phyloP scores from a whole-genome alignment of 305 asterid genomes.

The Fraxinus latifolia region DNA sequence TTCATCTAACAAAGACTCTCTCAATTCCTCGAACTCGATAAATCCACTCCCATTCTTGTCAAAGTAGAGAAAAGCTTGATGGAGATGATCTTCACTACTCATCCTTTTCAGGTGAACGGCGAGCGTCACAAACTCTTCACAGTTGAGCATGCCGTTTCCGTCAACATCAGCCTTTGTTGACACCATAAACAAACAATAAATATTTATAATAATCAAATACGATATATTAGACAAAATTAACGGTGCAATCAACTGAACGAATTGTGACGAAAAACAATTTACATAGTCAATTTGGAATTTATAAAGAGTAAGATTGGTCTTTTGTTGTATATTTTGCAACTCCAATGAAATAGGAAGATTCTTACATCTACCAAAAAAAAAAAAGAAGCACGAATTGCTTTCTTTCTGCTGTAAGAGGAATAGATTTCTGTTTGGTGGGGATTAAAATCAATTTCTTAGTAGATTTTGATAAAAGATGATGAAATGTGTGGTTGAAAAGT shows the following conservation, averaged over 20 bases:
- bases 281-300: no score
- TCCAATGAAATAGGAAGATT: background rate
- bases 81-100: slow-evolving; percentile 60
- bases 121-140: slow-evolving; percentile 70
- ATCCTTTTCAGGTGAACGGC: slow-evolving; percentile 74
- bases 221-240: background rate
- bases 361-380: background rate
- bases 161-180: slow-evolving; percentile 63
- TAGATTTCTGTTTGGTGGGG: no score
- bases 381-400: no score
- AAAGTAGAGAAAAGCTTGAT: slow-evolving; percentile 57
- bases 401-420: background rate
- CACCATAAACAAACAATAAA: background rate
- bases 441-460: no score
- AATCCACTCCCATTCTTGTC: slow-evolving; percentile 70
- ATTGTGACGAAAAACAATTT: background rate
- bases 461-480: background rate
- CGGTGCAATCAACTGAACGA: background rate
- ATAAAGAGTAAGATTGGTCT: background rate
- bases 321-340: background rate
- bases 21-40: slow-evolving; percentile 77
- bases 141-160: slow-evolving; percentile 65
- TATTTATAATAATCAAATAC: background rate
- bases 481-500: no score
- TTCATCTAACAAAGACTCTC: slow-evolving; percentile 55